Conservation (phyloP, 1,284 basidiomycete genomes). For the Spongispora temasekensis region DNA sequence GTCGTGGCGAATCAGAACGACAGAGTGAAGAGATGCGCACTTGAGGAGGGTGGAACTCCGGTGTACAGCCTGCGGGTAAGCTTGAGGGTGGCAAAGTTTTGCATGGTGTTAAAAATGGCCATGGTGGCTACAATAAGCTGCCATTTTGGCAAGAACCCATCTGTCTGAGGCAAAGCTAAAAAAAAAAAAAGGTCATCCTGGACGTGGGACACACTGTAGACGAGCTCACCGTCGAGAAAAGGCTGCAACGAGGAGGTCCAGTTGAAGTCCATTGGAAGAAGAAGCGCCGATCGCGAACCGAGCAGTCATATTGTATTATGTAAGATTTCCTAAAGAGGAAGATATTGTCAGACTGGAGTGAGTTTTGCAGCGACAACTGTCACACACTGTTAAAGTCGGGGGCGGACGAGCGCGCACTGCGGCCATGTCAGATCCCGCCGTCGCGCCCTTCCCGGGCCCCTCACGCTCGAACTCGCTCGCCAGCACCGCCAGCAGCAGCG, state of each 20-base stretch:
- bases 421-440: constrained; percentile 36
- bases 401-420: constrained; percentile 25
- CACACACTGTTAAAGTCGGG: constrained; percentile 6
- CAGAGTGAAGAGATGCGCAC: constrained; percentile 24
- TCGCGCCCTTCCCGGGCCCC: constrained; percentile 28
- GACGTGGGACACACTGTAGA: not conserved
- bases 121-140: constrained; percentile 76
- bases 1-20: not conserved
- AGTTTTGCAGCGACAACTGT: constrained; percentile 28
- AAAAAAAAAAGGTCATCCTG: not conserved
- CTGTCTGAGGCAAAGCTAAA: constrained; percentile 57
- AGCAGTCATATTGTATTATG: constrained; percentile 21
- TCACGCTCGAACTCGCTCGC: constrained; percentile 45
- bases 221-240: constrained; percentile 27
- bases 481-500: constrained; percentile 42
- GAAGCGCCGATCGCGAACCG: constrained; percentile 18
- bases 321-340: constrained; percentile 32
- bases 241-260: constrained; percentile 19
- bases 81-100: constrained; percentile 79
- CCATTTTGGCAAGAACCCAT: constrained; percentile 84
- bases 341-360: constrained; percentile 9
- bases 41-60: constrained; percentile 50
- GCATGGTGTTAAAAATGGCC: constrained; percentile 82
- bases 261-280: not conserved
- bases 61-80: constrained; percentile 80